Conservation (phyloP, 768 basidiomycete genomes). For the Melanogaster broomeanus region DNA sequence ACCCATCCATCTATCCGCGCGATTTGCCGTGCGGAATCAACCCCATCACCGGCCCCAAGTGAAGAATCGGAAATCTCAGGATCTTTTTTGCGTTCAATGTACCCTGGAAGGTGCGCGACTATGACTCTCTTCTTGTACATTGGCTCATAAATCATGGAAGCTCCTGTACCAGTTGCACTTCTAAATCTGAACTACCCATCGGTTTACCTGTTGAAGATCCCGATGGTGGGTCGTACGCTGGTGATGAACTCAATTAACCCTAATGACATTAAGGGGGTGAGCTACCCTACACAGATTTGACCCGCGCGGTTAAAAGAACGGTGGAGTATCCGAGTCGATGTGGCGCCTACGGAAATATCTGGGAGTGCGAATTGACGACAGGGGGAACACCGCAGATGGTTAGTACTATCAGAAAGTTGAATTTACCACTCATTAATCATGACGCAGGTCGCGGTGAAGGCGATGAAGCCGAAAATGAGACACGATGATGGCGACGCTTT, state of each 20-base stretch:
- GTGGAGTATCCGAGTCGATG: neutral
- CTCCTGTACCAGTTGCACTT: constrained; percentile 12
- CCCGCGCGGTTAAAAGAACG: constrained; percentile 5
- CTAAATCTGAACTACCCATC: constrained; percentile 9
- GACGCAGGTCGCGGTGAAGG: constrained; percentile 23
- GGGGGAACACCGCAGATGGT: constrained; percentile 7
- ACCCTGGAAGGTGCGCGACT: constrained; percentile 8
- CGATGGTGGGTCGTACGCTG: constrained; percentile 5
- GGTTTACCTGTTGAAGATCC: constrained; percentile 1
- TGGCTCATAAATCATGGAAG: constrained; percentile 5
- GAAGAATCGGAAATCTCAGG: constrained; percentile 1
- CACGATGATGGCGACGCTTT: neutral
- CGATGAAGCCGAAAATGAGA: neutral
- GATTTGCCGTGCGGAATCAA: neutral
- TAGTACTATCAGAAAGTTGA: neutral
- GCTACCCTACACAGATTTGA: constrained; percentile 5
- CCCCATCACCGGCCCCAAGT: neutral
- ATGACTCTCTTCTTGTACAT: neutral
- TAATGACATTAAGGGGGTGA: constrained; percentile 8
- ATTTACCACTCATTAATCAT: neutral
- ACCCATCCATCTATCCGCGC: neutral
- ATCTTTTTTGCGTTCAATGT: constrained; percentile 5
- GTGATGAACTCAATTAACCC: neutral
- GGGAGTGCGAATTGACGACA: constrained; percentile 22
- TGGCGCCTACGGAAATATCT: constrained; percentile 24